These are phyloP conservation scores for Rutidosis leptorrhynchoides DNA, from an alignment of 129 eudicot species.

Conservation along the genomic window DNA sequence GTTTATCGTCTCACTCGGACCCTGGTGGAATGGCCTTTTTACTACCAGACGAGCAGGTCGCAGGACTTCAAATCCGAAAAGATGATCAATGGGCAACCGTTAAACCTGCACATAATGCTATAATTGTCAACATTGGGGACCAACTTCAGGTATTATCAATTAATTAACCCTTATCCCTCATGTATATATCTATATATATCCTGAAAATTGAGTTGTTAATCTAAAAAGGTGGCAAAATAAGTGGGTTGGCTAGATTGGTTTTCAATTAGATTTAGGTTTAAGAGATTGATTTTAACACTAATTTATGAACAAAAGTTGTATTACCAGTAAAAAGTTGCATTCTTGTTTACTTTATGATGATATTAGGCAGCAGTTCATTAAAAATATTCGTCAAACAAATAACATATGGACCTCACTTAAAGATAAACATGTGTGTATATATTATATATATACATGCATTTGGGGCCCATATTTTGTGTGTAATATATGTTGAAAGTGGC, in stretches of 20 bases:
- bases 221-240: background rate
- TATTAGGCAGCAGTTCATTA: too few species aligned
- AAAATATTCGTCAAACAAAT: too few species aligned
- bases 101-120: conserved; percentile 59
- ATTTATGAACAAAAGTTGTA: too few species aligned
- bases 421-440: too few species aligned
- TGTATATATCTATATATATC: too few species aligned
- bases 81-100: conserved; percentile 59
- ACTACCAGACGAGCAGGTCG: conserved; percentile 63
- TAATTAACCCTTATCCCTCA: background rate
- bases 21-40: conserved; percentile 84
- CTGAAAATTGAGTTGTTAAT: background rate
- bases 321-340: too few species aligned
- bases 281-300: too few species aligned
- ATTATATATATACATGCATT: too few species aligned
- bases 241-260: background rate
- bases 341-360: too few species aligned
- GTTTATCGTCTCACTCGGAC: conserved; percentile 80
- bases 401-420: too few species aligned
- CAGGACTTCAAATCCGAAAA: conserved; percentile 69
- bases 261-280: background rate
- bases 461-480: too few species aligned
- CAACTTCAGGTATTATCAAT: conserved; percentile 61
- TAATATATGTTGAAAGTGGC: too few species aligned
- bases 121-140: conserved; percentile 78